Conservation (phyloP, 1,284 basidiomycete species). For the Malassezia furfur region DNA sequence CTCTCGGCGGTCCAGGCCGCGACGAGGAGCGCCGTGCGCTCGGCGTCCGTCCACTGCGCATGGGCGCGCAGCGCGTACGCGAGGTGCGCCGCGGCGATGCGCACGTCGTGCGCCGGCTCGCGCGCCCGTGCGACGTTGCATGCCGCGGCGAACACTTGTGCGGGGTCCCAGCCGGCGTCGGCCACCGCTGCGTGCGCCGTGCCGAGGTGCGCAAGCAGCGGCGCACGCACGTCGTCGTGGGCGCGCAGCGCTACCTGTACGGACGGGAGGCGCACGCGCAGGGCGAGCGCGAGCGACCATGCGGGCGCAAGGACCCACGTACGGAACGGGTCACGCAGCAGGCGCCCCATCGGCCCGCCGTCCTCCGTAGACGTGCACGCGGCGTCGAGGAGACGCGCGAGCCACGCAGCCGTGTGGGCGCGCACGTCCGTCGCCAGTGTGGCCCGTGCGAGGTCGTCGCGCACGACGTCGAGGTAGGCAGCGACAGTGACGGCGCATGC, state of each 20-base stretch:
- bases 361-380: too few relatives aligned
- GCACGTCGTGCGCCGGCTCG: background rate
- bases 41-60: background rate
- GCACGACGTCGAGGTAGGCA: slow-evolving; percentile 23
- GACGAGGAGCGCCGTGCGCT: background rate
- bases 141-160: background rate
- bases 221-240: background rate
- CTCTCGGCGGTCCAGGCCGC: slow-evolving; percentile 12
- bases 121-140: background rate
- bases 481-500: slow-evolving; percentile 25
- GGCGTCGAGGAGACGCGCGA: background rate
- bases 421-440: background rate
- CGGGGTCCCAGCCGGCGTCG: background rate
- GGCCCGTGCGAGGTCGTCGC: background rate
- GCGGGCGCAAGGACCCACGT: slow-evolving; percentile 1
- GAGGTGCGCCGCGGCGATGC: slow-evolving; percentile 4
- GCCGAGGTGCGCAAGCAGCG: background rate
- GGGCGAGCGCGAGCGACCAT: too few relatives aligned
- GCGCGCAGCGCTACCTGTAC: too few relatives aligned
- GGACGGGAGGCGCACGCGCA: too few relatives aligned
- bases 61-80: background rate
- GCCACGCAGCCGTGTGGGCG: too few relatives aligned
- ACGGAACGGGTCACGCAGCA: background rate
- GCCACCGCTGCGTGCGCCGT: background rate
- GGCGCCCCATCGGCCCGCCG: background rate